Base-by-base conservation (phyloP, 495 filamentous ascomycete species). In the Echria macrotheca region DNA sequence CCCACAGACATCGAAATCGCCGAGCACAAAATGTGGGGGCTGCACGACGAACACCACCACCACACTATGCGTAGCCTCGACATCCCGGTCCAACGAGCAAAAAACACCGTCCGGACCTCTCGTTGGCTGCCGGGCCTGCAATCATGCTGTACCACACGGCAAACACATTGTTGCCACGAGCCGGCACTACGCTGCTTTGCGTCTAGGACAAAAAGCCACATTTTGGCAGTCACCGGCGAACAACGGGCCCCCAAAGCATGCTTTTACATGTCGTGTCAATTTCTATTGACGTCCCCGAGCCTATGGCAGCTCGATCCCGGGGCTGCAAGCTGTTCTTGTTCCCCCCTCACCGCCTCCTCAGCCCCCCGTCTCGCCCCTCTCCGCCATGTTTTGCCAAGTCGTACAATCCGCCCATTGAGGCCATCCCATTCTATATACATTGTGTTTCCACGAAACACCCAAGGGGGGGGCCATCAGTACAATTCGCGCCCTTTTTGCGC, bases 381-480 rank as follows among this genome's bases (percentile, higher is more conserved):
- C 38, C 21, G 22, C n/a, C 19, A 17, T 10, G 38, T 41, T 41
- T 41, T 41, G 38, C 6, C 6, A 31, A 41, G 15, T 49, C 26
- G 23, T 39, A 43, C 29, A 50, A 8, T 19, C 29, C 32, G 29
- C 39, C 38, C 47, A 37, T n/a, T 19, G 33, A 28, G 25, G 31
- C 47, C 11, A 22, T 49, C 38, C 37, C 52, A 38, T 49, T 55
- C 48, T 51, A 52, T 52, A 52, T 47, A 55, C 53, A 52, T 44
- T 44, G 36, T 39, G 43, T 28, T 41, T 42, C 21, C 21, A 26
- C 19, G 17, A 32, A 31, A 17, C 19, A 17, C 7, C 11, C 33
- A 8, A 33, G 28, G 37, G 24, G 2, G 28, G n/a, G 47, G 17
- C 28, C 21, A 19, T 9, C 29, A 21, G 18, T 28, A 15, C 6